Evolutionary conservation across 345 rosid species (phyloP).

Genomic region (Sapria himalayana): DNA sequence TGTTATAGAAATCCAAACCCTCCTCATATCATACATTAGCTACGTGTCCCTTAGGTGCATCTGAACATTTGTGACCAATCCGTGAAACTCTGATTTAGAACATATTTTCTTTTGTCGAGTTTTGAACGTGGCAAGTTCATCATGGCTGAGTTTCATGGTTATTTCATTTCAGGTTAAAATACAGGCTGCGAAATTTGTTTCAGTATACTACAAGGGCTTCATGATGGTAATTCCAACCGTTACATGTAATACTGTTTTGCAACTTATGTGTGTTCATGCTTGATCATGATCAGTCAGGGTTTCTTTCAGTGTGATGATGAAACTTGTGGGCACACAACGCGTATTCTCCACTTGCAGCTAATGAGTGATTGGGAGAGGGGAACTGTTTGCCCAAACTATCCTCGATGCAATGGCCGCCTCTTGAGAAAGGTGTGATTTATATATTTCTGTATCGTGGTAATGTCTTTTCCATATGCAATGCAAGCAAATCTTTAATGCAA

Average conservation of each 20-base stretch:
- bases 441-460: neutral
- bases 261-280: neutral
- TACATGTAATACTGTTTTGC: neutral
- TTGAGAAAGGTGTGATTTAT: slow-evolving; percentile 33
- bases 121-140: too few species aligned
- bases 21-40: too few species aligned
- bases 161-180: slow-evolving; percentile 80
- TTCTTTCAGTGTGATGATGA: slow-evolving; percentile 77
- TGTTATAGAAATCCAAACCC: too few species aligned
- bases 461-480: too few species aligned
- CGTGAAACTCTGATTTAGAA: too few species aligned
- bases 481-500: neutral
- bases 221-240: slow-evolving; percentile 52
- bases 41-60: too few species aligned
- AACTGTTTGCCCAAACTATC: slow-evolving; percentile 90
- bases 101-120: too few species aligned
- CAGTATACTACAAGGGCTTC: slow-evolving; percentile 60
- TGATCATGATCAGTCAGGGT: neutral
- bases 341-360: slow-evolving; percentile 38
- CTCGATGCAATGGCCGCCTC: slow-evolving; percentile 72
- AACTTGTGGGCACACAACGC: slow-evolving; percentile 65
- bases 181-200: slow-evolving; percentile 54
- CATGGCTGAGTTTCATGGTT: too few species aligned
- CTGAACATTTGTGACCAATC: too few species aligned
- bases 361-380: slow-evolving; percentile 80